Evolutionary conservation across 805 yeast species (phyloP), one percentile per base, ranked within the genome.

Genomic region (Wickerhamiella galacta): DNA sequence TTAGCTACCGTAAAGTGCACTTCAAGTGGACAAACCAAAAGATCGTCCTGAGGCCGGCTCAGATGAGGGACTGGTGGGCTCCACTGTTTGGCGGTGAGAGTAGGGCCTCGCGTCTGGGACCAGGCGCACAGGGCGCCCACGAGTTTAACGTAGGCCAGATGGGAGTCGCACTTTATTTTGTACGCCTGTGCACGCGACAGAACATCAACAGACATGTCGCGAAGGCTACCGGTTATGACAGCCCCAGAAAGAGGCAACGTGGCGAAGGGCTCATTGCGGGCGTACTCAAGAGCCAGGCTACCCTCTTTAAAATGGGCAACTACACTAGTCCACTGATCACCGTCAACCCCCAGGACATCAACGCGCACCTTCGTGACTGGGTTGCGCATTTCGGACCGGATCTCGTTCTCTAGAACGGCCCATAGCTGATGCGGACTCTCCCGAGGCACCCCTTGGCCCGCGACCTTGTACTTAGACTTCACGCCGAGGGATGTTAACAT

Each of bases 71-170:
- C 21, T 1, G 42, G 41, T 3, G 51, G 47, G 14, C 7, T 21
- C 47, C 47, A 46, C 6, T 27, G 18, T 25, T 46, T 46, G 9
- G 28, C 26, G 8, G n/a, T 19, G 11, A 45, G 18, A 5, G 49
- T 49, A 0, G 41, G 37, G 1, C 42, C 32, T 4, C 51, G 34
- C 17, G 43, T 30, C 16, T 29, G 35, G 2, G 46, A 28, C 45
- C 47, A 41, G 3, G 41, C 35, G 17, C 37, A 24, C 15, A 45
- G 23, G 3, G 44, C 35, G 6, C 45, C 41, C 16, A 34, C 32
- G 16, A 34, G 16, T 4, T 28, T 16, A 6, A 31, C 35, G 32
- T 36, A 36, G 8, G 30, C 26, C 11, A 20, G 18, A 10, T 23
- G 31, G 16, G 23, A 1, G 20, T 36, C 20, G 2, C 31, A 18